Evolutionary conservation across 1,284 basidiomycete species (phyloP).

Genomic region (Apiotrichum brassicae): DNA sequence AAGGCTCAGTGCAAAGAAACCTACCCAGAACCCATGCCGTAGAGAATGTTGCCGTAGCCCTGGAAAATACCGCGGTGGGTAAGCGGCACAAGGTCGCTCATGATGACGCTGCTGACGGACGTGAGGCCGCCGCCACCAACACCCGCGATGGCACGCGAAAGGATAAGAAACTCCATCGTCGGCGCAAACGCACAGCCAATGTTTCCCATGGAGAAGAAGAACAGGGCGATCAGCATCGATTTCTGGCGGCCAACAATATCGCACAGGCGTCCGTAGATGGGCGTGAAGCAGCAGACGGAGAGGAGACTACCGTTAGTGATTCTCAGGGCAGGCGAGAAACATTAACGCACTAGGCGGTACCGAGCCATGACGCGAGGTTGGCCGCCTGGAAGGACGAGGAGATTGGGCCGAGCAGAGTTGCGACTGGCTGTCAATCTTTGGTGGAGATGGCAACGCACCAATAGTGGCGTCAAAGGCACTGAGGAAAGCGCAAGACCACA

Average conservation of each 20-base stretch:
- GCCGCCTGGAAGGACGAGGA: conserved; percentile 41
- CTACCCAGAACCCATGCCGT: not conserved
- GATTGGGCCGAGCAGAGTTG: conserved; percentile 55
- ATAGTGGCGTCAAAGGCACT: conserved; percentile 67
- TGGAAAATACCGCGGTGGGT: conserved; percentile 81
- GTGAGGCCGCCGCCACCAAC: conserved; percentile 61
- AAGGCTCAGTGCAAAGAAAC: not conserved
- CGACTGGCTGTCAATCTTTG: conserved; percentile 6
- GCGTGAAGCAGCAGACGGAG: conserved; percentile 79
- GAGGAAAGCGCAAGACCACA: conserved; percentile 52
- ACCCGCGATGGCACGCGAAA: conserved; percentile 70
- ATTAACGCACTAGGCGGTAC: conserved; percentile 25
- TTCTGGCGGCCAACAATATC: conserved; percentile 80
- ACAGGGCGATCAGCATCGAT: conserved; percentile 60
- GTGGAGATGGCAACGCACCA: not conserved
- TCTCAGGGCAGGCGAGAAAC: not conserved
- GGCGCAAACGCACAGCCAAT: conserved; percentile 71
- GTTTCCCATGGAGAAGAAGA: conserved; percentile 74
- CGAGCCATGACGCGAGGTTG: conserved; percentile 67
- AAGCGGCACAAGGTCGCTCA: conserved; percentile 57
- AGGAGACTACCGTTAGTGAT: conserved; percentile 50
- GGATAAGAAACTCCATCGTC: conserved; percentile 73
- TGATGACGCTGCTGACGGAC: conserved; percentile 33
- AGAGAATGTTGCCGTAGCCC: conserved; percentile 73
- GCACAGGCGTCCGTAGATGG: conserved; percentile 75